phyloP scores from a whole-genome alignment of 495 filamentous ascomycete species.

The Platismatia glauca region DNA sequence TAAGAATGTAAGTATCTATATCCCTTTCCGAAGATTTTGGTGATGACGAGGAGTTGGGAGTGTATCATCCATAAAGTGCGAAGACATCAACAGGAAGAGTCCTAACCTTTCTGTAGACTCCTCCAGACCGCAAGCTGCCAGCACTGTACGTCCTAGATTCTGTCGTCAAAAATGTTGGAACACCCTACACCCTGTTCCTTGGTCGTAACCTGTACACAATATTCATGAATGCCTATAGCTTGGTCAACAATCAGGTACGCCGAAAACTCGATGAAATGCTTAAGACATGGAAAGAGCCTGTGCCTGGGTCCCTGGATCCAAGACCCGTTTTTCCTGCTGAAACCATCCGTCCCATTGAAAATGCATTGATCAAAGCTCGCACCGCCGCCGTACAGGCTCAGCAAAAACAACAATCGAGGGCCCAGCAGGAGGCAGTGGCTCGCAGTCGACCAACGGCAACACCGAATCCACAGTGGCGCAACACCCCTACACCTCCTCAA shows the following conservation, averaged over 20 bases:
- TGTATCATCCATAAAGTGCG: neutral
- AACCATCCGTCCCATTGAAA: conserved; percentile 81
- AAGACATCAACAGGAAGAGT: neutral
- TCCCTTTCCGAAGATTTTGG: neutral
- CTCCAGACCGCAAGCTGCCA: conserved; percentile 77
- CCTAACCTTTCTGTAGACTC: conserved; percentile 47
- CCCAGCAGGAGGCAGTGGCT: conserved; percentile 53
- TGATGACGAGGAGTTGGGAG: neutral
- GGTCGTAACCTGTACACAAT: conserved; percentile 83
- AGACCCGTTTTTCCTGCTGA: conserved; percentile 83
- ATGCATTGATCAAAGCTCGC: conserved; percentile 78
- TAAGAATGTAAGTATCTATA: conserved; percentile 60
- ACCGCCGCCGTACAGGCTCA: conserved; percentile 65
- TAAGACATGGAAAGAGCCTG: conserved; percentile 95
- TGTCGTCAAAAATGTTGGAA: conserved; percentile 96
- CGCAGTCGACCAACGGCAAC: conserved; percentile 46
- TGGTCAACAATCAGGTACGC: conserved; percentile 72
- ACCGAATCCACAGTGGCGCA: conserved; percentile 44
- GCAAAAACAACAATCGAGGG: conserved; percentile 50
- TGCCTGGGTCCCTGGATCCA: conserved; percentile 79
- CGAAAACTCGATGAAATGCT: conserved; percentile 93
- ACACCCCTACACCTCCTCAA: conserved; percentile 63
- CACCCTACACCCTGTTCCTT: conserved; percentile 90
- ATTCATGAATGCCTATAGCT: conserved; percentile 90
- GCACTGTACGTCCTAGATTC: conserved; percentile 98